phyloP scores from a whole-genome alignment of 768 basidiomycete genomes.

The Tylopilus subfusipes region DNA sequence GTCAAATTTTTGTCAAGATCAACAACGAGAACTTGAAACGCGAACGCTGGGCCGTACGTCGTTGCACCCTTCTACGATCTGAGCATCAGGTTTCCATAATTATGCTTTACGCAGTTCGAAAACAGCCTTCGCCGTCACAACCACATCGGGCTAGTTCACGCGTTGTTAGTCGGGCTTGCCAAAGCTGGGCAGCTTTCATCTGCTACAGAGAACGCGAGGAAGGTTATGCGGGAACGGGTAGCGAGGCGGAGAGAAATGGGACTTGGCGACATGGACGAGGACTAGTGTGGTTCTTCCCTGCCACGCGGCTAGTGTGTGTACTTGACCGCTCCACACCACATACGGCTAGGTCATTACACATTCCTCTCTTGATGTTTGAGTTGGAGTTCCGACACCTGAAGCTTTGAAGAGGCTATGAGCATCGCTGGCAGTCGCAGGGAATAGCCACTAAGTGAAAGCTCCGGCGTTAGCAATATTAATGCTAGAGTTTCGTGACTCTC shows the following conservation, averaged over 20 bases:
- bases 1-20: slow-evolving; percentile 54
- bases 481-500: slow-evolving; percentile 10
- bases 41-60: slow-evolving; percentile 76
- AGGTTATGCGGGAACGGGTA: slow-evolving; percentile 41
- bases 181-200: slow-evolving; percentile 60
- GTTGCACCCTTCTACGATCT: background rate
- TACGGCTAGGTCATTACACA: slow-evolving; percentile 1
- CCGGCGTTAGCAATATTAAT: slow-evolving; percentile 3
- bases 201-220: slow-evolving; percentile 45
- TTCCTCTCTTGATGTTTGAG: background rate
- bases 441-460: slow-evolving; percentile 14
- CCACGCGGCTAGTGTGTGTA: slow-evolving; percentile 2
- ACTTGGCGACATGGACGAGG: slow-evolving; percentile 41
- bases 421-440: background rate
- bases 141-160: slow-evolving; percentile 78
- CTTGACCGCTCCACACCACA: slow-evolving; percentile 1
- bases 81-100: background rate
- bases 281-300: slow-evolving; percentile 22
- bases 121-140: slow-evolving; percentile 86
- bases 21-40: slow-evolving; percentile 70
- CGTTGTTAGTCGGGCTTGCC: slow-evolving; percentile 67
- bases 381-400: slow-evolving; percentile 4
- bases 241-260: slow-evolving; percentile 40
- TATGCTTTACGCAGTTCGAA: slow-evolving; percentile 59
- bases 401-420: background rate